Percentiles rank a stretch among this genome's conserved stretches.
Conservation (phyloP, 192 early-diverging fungal genomes). For the Oehlia diaphana region DNA sequence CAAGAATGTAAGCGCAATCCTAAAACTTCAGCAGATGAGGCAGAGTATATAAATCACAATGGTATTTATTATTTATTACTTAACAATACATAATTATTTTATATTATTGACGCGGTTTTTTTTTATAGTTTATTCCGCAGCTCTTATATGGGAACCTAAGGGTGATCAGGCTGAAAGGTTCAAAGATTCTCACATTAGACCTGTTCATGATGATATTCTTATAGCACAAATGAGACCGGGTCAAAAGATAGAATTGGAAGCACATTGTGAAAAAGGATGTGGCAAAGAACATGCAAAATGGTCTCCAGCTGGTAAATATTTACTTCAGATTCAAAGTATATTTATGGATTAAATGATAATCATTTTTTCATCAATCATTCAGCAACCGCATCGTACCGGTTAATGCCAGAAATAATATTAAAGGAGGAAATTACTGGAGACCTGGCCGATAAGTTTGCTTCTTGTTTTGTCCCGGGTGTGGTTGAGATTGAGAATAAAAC, state of each 20-base stretch:
- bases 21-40: slow-evolving; percentile 58
- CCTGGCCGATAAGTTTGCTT: slow-evolving; percentile 75
- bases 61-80: slow-evolving; percentile 38
- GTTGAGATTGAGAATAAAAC: slow-evolving; percentile 71
- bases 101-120: not conserved
- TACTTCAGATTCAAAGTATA: not conserved
- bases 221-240: slow-evolving; percentile 92
- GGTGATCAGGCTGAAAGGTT: slow-evolving; percentile 82
- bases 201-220: slow-evolving; percentile 90
- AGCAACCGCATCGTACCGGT: slow-evolving; percentile 91
- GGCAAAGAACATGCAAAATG: slow-evolving; percentile 97
- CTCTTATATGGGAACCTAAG: slow-evolving; percentile 87
- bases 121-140: slow-evolving; percentile 63
- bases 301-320: slow-evolving; percentile 77
- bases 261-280: slow-evolving; percentile 90
- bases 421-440: slow-evolving; percentile 82
- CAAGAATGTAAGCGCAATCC: slow-evolving; percentile 71
- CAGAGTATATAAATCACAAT: slow-evolving; percentile 74
- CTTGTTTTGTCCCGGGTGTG: slow-evolving; percentile 88
- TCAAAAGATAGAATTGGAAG: slow-evolving; percentile 78
- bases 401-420: slow-evolving; percentile 90
- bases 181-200: slow-evolving; percentile 63
- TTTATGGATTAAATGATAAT: not conserved
- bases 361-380: not conserved
- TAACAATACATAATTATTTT: not conserved